phyloP scores from a whole-genome alignment of 202 grass and related monocot species.

The Zizania palustris region DNA sequence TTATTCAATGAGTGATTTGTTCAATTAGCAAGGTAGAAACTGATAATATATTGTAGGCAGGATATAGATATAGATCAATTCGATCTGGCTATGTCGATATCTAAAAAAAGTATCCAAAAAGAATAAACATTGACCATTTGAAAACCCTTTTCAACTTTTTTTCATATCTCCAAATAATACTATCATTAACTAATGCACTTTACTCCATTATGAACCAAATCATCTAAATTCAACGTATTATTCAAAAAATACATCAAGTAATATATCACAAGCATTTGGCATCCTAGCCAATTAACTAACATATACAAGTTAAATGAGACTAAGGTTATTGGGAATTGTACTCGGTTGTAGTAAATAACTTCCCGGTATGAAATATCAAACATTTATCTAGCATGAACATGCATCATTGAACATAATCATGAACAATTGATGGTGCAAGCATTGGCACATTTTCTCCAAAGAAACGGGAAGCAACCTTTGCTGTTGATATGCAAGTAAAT shows the following conservation, averaged over 20 bases:
- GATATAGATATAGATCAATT: too few relatives aligned
- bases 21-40: too few relatives aligned
- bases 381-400: slow-evolving; percentile 27
- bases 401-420: slow-evolving; percentile 9
- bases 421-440: slow-evolving; percentile 18
- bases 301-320: slow-evolving; percentile 18
- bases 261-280: not conserved
- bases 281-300: not conserved
- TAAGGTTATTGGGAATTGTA: not conserved
- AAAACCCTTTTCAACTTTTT: not conserved
- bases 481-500: slow-evolving; percentile 86
- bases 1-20: too few relatives aligned
- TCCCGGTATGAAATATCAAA: slow-evolving; percentile 17
- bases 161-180: slow-evolving; percentile 1
- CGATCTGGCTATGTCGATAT: too few relatives aligned
- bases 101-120: not conserved
- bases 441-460: slow-evolving; percentile 28
- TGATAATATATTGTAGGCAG: too few relatives aligned
- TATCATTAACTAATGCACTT: not conserved
- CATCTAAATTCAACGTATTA: not conserved
- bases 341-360: slow-evolving; percentile 20
- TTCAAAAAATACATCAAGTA: slow-evolving; percentile 14
- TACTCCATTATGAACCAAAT: not conserved
- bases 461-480: slow-evolving; percentile 67
- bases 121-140: not conserved